Conservation (phyloP, 352 stramenopile genomes). For the Stramenopiles sp. region DNA sequence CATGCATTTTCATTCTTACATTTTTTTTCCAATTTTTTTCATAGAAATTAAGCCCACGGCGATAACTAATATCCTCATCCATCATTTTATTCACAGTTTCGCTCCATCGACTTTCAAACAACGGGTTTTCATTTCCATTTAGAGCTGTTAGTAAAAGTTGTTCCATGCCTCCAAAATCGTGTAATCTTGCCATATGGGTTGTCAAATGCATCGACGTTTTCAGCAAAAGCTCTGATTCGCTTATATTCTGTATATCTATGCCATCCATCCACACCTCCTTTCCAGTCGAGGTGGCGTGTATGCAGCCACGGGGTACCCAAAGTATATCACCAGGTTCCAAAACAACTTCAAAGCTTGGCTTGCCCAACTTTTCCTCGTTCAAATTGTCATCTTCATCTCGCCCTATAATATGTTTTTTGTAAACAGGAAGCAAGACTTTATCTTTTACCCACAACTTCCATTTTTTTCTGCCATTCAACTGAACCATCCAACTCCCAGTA, state of each 20-base stretch:
- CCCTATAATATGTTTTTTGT: background rate
- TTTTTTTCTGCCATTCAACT: background rate
- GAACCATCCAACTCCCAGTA: background rate
- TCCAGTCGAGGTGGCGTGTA: slow-evolving; percentile 24
- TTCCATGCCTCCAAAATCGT: background rate
- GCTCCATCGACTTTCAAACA: no score
- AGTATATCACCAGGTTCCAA: slow-evolving; percentile 39
- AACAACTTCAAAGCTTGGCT: slow-evolving; percentile 19
- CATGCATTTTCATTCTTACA: background rate
- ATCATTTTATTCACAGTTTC: background rate
- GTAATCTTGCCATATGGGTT: background rate
- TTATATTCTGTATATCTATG: background rate
- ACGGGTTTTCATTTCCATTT: background rate
- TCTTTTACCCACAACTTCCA: background rate
- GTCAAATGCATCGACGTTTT: background rate
- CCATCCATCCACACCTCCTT: background rate
- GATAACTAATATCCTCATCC: background rate
- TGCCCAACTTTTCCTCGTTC: background rate
- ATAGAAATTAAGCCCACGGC: background rate
- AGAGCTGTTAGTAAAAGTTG: background rate
- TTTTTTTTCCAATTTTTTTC: background rate
- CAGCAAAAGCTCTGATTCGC: background rate
- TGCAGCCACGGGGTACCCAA: slow-evolving; percentile 40
- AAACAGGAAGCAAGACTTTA: background rate
- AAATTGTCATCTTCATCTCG: background rate